Base-by-base conservation (phyloP, 345 rosid species). In the Raphanus raphanistrum region DNA sequence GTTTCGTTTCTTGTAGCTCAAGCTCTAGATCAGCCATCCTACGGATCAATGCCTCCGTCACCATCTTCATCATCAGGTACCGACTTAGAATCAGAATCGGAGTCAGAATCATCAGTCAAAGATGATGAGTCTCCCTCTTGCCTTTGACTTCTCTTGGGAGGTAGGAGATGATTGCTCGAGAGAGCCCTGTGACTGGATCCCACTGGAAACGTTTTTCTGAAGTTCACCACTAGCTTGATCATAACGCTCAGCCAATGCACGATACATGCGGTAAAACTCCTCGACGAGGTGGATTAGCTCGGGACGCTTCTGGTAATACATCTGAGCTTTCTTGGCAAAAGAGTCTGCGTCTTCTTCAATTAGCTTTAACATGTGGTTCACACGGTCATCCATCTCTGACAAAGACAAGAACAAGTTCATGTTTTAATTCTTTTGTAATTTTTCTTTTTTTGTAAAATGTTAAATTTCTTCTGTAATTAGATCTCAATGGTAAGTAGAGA, bases 341-440 rank as follows among this genome's bases (percentile, higher is more conserved):
- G 97, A 90, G 74, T 90, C 99, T 50, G 84, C 99, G 60, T 95
- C 98, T 79, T 90, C 94, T 81, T 92, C 97, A 16, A 92, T 87
- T 65, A 92, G 87, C 70, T 89, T 91, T 77, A 91, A 54, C 94
- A 95, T 91, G 77, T 83, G 86, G 62, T 87, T 92, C 54, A 91
- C 89, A 5, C 84, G 82, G 50, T 86, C 89, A 82, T 95, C 99
- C 97, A 95, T 95, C 78, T 89, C 99, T 95, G 80, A 31, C 70
- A 64, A 64, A 70, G 70, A 16, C 60, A 73, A 68, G 17, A 28
- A 38, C 12, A 52, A 52, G 11, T 1, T 80, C 25, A 76, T 50
- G 35, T 15, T 8, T 43, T 52, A 2, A 41, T 26, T 27, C 0
- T 15, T 35, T 4, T 5, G 17, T 52, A 7, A 8, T 45, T 21